phyloP scores from a whole-genome alignment of 345 rosid genomes.

The Viola odorata region DNA sequence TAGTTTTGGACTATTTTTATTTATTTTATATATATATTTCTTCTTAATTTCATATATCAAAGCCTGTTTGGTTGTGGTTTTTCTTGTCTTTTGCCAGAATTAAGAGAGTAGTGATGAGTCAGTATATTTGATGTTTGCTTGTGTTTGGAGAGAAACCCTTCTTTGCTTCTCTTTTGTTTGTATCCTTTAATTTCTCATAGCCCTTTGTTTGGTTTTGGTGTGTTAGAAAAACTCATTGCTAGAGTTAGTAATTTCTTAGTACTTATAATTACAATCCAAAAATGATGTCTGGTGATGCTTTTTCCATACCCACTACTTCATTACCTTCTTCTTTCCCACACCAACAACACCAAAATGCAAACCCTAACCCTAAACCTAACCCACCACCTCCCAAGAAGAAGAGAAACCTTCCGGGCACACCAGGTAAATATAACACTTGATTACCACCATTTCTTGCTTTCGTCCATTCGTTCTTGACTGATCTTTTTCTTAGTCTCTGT shows the following conservation, averaged over 20 bases:
- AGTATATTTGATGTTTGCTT: conserved; percentile 41
- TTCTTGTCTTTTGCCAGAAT: conserved; percentile 68
- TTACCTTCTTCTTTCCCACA: conserved; percentile 38
- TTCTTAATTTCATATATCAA: no score
- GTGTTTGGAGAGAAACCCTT: conserved; percentile 41
- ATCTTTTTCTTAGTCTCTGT: background rate
- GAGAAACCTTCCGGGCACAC: conserved; percentile 93
- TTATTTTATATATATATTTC: conserved; percentile 16
- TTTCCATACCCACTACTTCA: conserved; percentile 43
- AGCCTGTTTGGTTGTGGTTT: conserved; percentile 26
- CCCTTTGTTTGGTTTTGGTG: conserved; percentile 28
- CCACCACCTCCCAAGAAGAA: conserved; percentile 55
- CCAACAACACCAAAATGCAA: conserved; percentile 45
- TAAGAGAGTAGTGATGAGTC: conserved; percentile 28
- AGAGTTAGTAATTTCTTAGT: background rate
- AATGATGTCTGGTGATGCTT: conserved; percentile 68
- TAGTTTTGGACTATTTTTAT: conserved; percentile 25
- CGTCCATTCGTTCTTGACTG: no score
- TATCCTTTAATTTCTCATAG: conserved; percentile 27
- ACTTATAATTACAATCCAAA: background rate
- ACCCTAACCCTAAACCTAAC: conserved; percentile 52
- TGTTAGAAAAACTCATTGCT: background rate
- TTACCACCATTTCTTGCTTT: background rate
- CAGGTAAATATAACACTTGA: conserved; percentile 36
- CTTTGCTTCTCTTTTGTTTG: conserved; percentile 38